Conservation (phyloP, 1,139 yeast genomes). For the Magnusiomyces clavatus region DNA sequence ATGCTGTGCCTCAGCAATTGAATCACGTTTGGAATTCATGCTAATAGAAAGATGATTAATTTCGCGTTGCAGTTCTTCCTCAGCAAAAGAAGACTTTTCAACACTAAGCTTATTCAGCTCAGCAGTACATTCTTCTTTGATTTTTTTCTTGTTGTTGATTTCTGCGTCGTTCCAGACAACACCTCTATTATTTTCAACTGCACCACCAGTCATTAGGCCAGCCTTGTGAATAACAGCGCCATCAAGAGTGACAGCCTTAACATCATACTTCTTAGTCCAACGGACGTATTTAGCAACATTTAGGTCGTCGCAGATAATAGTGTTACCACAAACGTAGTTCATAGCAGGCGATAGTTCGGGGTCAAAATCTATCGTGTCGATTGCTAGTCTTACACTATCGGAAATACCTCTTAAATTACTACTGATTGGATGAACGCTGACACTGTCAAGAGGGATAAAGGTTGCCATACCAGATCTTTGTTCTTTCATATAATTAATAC, state of each 20-base stretch:
- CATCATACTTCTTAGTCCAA: slow-evolving; percentile 56
- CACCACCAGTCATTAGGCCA: slow-evolving; percentile 92
- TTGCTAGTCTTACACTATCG: slow-evolving; percentile 47
- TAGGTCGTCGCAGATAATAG: slow-evolving; percentile 71
- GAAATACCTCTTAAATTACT: slow-evolving; percentile 50
- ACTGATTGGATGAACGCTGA: slow-evolving; percentile 54
- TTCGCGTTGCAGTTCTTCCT: slow-evolving; percentile 51
- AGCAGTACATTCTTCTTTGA: slow-evolving; percentile 54
- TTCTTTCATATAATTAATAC: slow-evolving; percentile 76
- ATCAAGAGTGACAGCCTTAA: slow-evolving; percentile 70
- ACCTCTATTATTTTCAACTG: slow-evolving; percentile 30
- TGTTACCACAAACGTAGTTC: slow-evolving; percentile 70
- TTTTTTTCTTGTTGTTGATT: slow-evolving; percentile 46
- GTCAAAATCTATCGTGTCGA: slow-evolving; percentile 67
- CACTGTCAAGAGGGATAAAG: slow-evolving; percentile 80
- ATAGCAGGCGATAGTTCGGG: slow-evolving; percentile 68
- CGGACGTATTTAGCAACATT: slow-evolving; percentile 62
- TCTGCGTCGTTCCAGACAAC: slow-evolving; percentile 72
- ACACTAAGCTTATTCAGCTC: slow-evolving; percentile 46
- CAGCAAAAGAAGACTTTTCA: slow-evolving; percentile 42
- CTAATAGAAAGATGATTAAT: slow-evolving; percentile 48
- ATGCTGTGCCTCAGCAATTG: slow-evolving; percentile 45
- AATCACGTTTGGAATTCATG: slow-evolving; percentile 45
- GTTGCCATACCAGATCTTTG: slow-evolving; percentile 81
- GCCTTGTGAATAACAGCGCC: slow-evolving; percentile 82